Evolutionary conservation across 78 protist species (phyloP), one percentile per base, ranked within the genome.

Genomic region (Guillardia theta): DNA sequence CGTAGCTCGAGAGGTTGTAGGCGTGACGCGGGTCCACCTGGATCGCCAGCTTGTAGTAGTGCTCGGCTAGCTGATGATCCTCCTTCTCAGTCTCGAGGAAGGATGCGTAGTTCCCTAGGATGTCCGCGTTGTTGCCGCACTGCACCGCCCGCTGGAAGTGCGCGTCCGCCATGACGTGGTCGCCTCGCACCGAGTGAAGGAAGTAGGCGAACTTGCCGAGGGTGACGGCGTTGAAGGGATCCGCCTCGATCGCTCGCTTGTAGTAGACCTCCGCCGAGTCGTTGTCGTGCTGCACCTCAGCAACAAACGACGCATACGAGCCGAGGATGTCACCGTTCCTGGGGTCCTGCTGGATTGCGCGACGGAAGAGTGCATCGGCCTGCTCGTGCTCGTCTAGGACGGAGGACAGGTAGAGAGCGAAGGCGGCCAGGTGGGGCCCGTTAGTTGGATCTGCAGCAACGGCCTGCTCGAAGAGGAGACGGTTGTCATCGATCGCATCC

Each of bases 151-250:
- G 33, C 83, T 70, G 83, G 70, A 27, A 70, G 83, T 70, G 83
- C n/a, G 36, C 10, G 6, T 70, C 83, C 15, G 83, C 83, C 4
- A 70, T 12, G 41, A 36, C 46, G 0, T 22, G 83, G 41, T 70
- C 83, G 27, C 83, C 83, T 36, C 83, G 83, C n/a, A 70, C 83
- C 21, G 83, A 36, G 41, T 70, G 83, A 1, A 70, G 83, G 83
- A 70, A 70, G 83, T 70, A 70, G 83, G 83, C 83, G 83, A 70
- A 70, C 83, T 70, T 70, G 41, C 83, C 83, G 83, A 70, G 83
- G 83, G n/a, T 70, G 45, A 33, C 41, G 8, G 83, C 83, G 83
- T 70, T 70, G 46, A 36, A 36, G 36, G 83, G 45, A 24, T 70
- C 83, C 5, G 83, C 83, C 36, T 70, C 83, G 45, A 70, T 33